Evolutionary conservation across 192 early-diverging fungal species (phyloP).

Genomic region (Rhizophagus prolifer): DNA sequence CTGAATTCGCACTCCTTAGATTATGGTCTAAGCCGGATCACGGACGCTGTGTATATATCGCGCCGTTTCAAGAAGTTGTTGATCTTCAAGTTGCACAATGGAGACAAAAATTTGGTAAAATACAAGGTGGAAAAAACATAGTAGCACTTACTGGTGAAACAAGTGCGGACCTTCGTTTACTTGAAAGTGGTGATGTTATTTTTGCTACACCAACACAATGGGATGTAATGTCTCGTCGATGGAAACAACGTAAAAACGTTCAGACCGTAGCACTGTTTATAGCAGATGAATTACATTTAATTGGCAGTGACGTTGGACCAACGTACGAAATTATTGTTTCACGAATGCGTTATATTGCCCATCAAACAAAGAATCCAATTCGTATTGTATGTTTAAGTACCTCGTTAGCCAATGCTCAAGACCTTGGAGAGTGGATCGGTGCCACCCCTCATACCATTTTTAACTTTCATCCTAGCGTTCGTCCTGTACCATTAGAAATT

Average conservation of each 20-base stretch:
- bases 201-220: constrained; percentile 88
- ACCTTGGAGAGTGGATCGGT: constrained; percentile 97
- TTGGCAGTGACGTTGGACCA: constrained; percentile 88
- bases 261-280: constrained; percentile 87
- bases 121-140: constrained; percentile 86
- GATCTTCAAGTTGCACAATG: constrained; percentile 77
- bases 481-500: constrained; percentile 93
- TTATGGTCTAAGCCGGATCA: constrained; percentile 68
- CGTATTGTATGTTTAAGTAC: constrained; percentile 91
- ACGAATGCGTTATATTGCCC: constrained; percentile 89
- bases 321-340: constrained; percentile 93
- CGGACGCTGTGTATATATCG: constrained; percentile 85
- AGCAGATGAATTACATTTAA: constrained; percentile 92
- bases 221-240: constrained; percentile 92
- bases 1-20: constrained; percentile 92
- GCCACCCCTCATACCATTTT: constrained; percentile 74
- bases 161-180: constrained; percentile 82
- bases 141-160: constrained; percentile 89
- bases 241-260: constrained; percentile 94
- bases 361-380: constrained; percentile 73
- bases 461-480: constrained; percentile 93
- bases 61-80: constrained; percentile 85
- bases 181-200: constrained; percentile 92
- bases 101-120: constrained; percentile 72
- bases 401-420: constrained; percentile 95